Conservation (phyloP, 805 yeast species). For the Torulaspora delbrueckii region DNA sequence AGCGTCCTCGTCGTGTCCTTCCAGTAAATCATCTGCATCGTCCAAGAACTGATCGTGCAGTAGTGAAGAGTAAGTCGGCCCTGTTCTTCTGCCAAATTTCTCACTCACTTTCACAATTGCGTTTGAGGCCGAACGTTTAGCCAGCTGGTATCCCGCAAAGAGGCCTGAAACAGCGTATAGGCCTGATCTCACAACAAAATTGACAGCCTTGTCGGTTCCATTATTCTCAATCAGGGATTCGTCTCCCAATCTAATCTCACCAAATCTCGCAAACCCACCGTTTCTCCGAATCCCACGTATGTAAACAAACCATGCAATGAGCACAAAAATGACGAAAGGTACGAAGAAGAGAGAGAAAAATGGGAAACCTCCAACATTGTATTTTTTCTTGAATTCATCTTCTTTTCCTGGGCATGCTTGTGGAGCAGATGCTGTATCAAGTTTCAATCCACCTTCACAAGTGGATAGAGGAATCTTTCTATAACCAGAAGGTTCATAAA, state of each 20-base stretch:
- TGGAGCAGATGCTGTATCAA: slow-evolving; percentile 56
- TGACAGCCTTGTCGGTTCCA: slow-evolving; percentile 52
- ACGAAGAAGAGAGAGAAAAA: slow-evolving; percentile 50
- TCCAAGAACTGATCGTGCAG: slow-evolving; percentile 34
- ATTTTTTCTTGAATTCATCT: slow-evolving; percentile 50
- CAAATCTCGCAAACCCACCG: slow-evolving; percentile 72
- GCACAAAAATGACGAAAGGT: slow-evolving; percentile 50
- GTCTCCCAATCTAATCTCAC: slow-evolving; percentile 80
- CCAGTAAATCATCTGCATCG: slow-evolving; percentile 35
- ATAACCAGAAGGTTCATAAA: slow-evolving; percentile 88
- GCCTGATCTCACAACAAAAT: slow-evolving; percentile 54
- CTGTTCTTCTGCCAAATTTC: slow-evolving; percentile 29
- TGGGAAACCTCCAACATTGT: slow-evolving; percentile 52
- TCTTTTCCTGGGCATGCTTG: slow-evolving; percentile 87
- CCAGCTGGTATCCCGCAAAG: slow-evolving; percentile 21
- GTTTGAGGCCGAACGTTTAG: slow-evolving; percentile 15
- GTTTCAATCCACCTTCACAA: slow-evolving; percentile 72
- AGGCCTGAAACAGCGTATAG: slow-evolving; percentile 43
- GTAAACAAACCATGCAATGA: slow-evolving; percentile 66
- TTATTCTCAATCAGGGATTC: slow-evolving; percentile 65
- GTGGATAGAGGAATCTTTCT: slow-evolving; percentile 80
- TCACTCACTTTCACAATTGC: slow-evolving; percentile 18
- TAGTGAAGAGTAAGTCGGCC: slow-evolving; percentile 33
- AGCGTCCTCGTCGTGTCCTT: slow-evolving; percentile 46
- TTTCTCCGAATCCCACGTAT: slow-evolving; percentile 75